Evolutionary conservation across 306 rosid genomes (phyloP), one percentile per base, ranked within the genome.

Genomic region (Castanea mollissima): DNA sequence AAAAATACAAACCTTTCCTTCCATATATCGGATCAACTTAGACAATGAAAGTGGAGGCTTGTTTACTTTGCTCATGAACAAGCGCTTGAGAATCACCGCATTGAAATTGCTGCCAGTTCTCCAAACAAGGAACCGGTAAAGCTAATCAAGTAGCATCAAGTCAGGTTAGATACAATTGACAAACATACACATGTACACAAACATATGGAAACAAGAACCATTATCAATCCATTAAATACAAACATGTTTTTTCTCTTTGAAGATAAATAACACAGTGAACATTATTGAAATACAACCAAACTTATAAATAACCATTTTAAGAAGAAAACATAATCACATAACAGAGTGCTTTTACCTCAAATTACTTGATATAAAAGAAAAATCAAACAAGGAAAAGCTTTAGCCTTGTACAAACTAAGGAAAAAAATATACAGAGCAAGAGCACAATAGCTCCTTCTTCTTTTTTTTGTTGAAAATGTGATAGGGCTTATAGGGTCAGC

Each of bases 31-130:
- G 59, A 91, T 88, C 87, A 92, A 82, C 77, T 90, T 91, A 67
- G 97, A 92, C 35, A 92, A 83, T 14, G 97, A 92, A 32, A 92
- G 90, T 44, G 97, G 97, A 38, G 97, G 83, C 85, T 84, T 91
- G 90, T 92, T 92, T 71, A 89, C 90, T 90, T 85, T 89, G 89
- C 96, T 90, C 97, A 92, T 92, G 77, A 92, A 89, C 83, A 92
- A 77, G 38, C 96, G 88, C 87, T 91, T 92, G 35, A 89, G 95
- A 31, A 92, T 85, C 3, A 92, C 97, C 3, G 88, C 91, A 82
- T 86, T 92, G 89, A 90, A 92, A 1, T 81, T 86, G 87, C 97
- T 93, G 27, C 92, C 91, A 69, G 95, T 91, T 69, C 97, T 92
- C 83, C 98, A 85, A 31, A 90, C 97, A 74, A 93, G 94, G 86